Conservation (phyloP, 1,284 basidiomycete genomes). For the Erythrobasidium hasegawianum region DNA sequence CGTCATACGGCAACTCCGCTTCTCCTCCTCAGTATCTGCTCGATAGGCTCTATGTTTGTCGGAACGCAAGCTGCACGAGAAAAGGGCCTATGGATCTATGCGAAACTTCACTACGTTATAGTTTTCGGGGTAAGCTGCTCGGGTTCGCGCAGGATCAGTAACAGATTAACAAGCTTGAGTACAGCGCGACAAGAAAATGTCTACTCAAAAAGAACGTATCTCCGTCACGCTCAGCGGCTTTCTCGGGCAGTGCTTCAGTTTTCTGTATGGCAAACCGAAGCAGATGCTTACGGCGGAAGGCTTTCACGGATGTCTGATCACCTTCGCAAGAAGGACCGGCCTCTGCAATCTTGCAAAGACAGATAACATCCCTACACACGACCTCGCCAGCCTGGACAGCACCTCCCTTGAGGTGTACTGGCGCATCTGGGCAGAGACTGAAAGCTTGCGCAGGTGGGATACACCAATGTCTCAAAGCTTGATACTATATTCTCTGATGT, state of each 20-base stretch:
- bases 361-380: constrained; percentile 3
- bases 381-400: constrained; percentile 6
- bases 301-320: constrained; percentile 19
- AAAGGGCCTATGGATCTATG: constrained; percentile 26
- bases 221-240: constrained; percentile 21
- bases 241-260: constrained; percentile 29
- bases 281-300: constrained; percentile 28
- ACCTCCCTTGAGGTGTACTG: constrained; percentile 13
- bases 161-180: not conserved
- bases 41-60: constrained; percentile 21
- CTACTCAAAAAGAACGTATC: constrained; percentile 14
- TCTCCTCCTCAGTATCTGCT: constrained; percentile 24
- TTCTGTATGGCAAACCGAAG: constrained; percentile 23
- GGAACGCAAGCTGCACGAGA: constrained; percentile 18
- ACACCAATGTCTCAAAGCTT: too few relatives aligned
- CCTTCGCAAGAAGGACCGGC: constrained; percentile 17
- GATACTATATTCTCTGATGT: too few relatives aligned
- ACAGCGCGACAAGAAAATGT: constrained; percentile 21
- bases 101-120: constrained; percentile 22
- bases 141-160: too few relatives aligned
- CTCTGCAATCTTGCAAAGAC: constrained; percentile 17
- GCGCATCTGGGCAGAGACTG: constrained; percentile 13
- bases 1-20: constrained; percentile 14
- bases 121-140: constrained; percentile 9
- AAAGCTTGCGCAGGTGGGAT: constrained; percentile 9